Conservation (phyloP, 2,329 filamentous ascomycete genomes). For the Endoconidiophora polonica region DNA sequence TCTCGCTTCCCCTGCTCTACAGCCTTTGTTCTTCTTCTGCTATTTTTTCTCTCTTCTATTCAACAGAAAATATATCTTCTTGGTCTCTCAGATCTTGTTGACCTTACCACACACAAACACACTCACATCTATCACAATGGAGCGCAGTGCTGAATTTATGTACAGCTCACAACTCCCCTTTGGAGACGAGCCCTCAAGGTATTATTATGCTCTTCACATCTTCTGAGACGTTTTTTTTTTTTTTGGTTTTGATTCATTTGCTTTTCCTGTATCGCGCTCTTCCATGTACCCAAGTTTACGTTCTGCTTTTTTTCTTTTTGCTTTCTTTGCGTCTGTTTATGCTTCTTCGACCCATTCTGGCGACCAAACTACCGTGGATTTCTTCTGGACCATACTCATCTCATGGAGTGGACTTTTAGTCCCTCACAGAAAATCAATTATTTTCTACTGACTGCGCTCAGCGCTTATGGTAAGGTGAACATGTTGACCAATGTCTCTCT, state of each 20-base stretch:
- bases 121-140: slow-evolving; percentile 7
- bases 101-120: neutral
- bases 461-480: no score
- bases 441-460: neutral
- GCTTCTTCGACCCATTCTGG: slow-evolving; percentile 2
- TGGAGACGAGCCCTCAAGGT: slow-evolving; percentile 46
- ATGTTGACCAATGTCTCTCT: neutral
- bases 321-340: slow-evolving; percentile 19
- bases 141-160: slow-evolving; percentile 9
- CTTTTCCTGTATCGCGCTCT: slow-evolving; percentile 2
- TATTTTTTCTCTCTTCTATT: neutral
- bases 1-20: neutral
- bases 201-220: slow-evolving; percentile 27
- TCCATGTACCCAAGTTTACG: slow-evolving; percentile 17
- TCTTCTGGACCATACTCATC: neutral
- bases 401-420: neutral
- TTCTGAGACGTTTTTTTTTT: slow-evolving; percentile 24
- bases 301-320: slow-evolving; percentile 19
- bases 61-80: neutral
- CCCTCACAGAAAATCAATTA: neutral
- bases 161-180: slow-evolving; percentile 21
- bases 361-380: slow-evolving; percentile 1
- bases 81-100: neutral
- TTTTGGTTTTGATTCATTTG: slow-evolving; percentile 18
- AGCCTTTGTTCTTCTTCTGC: neutral